Evolutionary conservation across 257 asterid species (phyloP).

Genomic region (Salvia miltiorrhiza): DNA sequence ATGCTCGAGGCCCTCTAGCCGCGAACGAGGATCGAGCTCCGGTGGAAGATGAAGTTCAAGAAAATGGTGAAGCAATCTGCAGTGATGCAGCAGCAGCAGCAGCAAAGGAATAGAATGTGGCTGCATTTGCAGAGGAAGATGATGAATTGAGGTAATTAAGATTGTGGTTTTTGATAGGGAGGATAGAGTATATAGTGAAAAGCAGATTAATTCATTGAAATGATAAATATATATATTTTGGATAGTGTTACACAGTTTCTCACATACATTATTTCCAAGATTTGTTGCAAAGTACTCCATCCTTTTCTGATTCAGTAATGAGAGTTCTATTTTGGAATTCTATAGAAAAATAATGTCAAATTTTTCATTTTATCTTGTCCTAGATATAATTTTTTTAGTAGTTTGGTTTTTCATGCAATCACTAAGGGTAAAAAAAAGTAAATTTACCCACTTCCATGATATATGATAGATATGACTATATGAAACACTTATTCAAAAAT

Average conservation of each 20-base stretch:
- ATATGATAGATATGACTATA: no score
- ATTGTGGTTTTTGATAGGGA: not conserved
- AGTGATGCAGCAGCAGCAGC: conserved; percentile 28
- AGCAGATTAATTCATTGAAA: not conserved
- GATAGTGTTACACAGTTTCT: not conserved
- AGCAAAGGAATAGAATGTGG: conserved; percentile 16
- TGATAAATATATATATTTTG: not conserved
- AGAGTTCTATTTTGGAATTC: no score
- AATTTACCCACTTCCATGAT: no score
- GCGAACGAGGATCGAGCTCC: conserved; percentile 28
- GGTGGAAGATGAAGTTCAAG: conserved; percentile 26
- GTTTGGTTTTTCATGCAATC: no score
- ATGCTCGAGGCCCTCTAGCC: conserved; percentile 71
- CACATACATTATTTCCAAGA: no score
- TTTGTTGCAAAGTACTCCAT: no score
- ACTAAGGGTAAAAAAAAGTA: no score
- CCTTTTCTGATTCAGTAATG: no score
- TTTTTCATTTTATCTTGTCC: no score
- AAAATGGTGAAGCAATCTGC: conserved; percentile 21
- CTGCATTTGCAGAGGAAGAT: conserved; percentile 18
- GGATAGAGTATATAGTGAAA: conserved; percentile 3
- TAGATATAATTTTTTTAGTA: no score
- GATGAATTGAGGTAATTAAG: conserved; percentile 6
- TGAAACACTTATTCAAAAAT: no score
- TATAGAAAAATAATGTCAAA: no score